Percentiles rank a stretch among this genome's conserved stretches.
Conservation (phyloP, 2,329 filamentous ascomycete species). For the Venturia effusa region DNA sequence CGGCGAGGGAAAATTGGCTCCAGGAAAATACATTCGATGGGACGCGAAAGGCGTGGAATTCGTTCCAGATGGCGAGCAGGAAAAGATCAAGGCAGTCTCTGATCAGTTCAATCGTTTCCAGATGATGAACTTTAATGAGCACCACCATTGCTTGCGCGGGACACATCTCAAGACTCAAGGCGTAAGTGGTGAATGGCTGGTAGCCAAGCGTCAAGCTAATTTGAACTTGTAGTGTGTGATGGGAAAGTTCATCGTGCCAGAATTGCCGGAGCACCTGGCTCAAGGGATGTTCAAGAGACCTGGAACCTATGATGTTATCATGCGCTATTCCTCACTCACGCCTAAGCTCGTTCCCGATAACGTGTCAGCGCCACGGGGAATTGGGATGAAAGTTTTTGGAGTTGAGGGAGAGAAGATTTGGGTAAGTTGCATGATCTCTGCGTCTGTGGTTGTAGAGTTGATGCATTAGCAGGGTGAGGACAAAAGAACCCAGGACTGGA, state of each 20-base stretch:
- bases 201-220: slow-evolving; percentile 13
- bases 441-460: slow-evolving; percentile 19
- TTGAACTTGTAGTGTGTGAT: slow-evolving; percentile 29
- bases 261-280: slow-evolving; percentile 32
- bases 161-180: slow-evolving; percentile 39
- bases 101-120: slow-evolving; percentile 28
- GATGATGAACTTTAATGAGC: slow-evolving; percentile 21
- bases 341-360: slow-evolving; percentile 19
- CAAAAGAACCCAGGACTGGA: slow-evolving; percentile 34
- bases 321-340: slow-evolving; percentile 2
- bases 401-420: slow-evolving; percentile 26
- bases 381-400: slow-evolving; percentile 40
- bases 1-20: slow-evolving; percentile 13
- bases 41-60: slow-evolving; percentile 25
- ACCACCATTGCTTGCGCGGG: slow-evolving; percentile 27
- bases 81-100: slow-evolving; percentile 26
- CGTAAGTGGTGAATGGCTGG: slow-evolving; percentile 1
- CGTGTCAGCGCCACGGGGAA: slow-evolving; percentile 35
- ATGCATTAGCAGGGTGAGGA: slow-evolving; percentile 17
- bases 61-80: slow-evolving; percentile 22
- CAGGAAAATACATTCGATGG: slow-evolving; percentile 17
- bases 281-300: slow-evolving; percentile 12
- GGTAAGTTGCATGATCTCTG: neutral
- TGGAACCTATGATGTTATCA: slow-evolving; percentile 5
- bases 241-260: slow-evolving; percentile 33